Evolutionary conservation across 768 basidiomycete genomes (phyloP).

Genomic region (Suillus discolor): DNA sequence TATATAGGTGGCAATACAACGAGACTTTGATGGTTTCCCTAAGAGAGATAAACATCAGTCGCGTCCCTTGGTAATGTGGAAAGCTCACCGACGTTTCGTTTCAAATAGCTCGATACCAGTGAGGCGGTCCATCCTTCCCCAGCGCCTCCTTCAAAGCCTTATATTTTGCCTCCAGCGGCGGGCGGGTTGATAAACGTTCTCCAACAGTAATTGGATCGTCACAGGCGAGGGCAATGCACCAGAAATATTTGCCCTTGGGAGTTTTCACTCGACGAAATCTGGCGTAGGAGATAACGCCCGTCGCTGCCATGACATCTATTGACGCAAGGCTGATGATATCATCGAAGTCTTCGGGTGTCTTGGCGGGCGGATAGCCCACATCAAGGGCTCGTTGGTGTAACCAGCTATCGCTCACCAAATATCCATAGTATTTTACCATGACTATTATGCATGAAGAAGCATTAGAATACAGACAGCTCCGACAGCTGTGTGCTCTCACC

Average conservation of each 20-base stretch:
- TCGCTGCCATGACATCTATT: not conserved
- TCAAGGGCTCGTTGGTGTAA: not conserved
- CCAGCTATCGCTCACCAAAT: not conserved
- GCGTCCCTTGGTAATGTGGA: no score
- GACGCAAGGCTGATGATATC: no score
- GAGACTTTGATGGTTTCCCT: no score
- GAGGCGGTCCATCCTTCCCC: no score
- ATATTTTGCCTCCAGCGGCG: not conserved
- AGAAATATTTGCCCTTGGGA: not conserved
- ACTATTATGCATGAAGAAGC: not conserved
- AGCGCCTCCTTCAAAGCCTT: not conserved
- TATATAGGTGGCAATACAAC: no score
- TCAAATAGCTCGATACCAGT: no score
- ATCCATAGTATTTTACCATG: not conserved
- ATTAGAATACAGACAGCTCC: not conserved
- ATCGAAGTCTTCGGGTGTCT: not conserved
- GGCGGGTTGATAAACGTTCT: not conserved
- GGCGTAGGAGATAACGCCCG: not conserved
- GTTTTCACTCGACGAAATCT: not conserved
- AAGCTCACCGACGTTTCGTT: no score
- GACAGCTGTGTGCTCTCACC: not conserved
- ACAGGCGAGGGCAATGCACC: not conserved
- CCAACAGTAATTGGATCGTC: not conserved
- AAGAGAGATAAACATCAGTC: no score
- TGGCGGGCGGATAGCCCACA: not conserved